These are phyloP conservation scores for Trypanosoma mega DNA, from an alignment of 208 protist genomes.

Conservation along the genomic window DNA sequence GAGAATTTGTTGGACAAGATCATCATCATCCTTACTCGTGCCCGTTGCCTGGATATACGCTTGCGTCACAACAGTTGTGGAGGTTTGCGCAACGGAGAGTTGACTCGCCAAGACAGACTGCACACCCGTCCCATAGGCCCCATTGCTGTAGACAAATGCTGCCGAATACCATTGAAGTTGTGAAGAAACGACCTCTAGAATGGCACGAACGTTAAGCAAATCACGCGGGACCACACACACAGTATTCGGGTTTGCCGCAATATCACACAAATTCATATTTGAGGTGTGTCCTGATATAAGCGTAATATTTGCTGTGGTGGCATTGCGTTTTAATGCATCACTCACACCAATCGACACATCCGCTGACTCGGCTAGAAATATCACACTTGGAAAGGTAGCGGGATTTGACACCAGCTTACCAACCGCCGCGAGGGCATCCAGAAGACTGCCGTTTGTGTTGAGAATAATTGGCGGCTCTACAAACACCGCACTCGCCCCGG, in stretches of 20 bases:
- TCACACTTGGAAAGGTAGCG: slow-evolving; percentile 39
- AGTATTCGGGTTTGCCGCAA: slow-evolving; percentile 46
- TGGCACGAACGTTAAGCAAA: slow-evolving; percentile 58
- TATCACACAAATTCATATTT: slow-evolving; percentile 63
- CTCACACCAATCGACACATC: slow-evolving; percentile 61
- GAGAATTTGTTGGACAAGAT: slow-evolving; percentile 40
- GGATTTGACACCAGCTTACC: slow-evolving; percentile 34
- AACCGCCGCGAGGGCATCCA: slow-evolving; percentile 55
- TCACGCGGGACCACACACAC: slow-evolving; percentile 82
- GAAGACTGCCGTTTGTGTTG: slow-evolving; percentile 55
- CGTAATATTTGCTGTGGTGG: slow-evolving; percentile 37
- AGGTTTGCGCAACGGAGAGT: slow-evolving; percentile 40
- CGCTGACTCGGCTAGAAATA: slow-evolving; percentile 70
- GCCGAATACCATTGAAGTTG: slow-evolving; percentile 73
- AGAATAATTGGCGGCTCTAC: slow-evolving; percentile 35
- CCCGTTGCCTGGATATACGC: slow-evolving; percentile 47
- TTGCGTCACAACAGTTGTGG: slow-evolving; percentile 68
- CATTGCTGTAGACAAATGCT: slow-evolving; percentile 60
- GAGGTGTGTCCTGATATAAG: slow-evolving; percentile 66
- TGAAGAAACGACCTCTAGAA: slow-evolving; percentile 63
- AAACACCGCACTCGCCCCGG: slow-evolving; percentile 30
- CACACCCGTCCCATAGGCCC: slow-evolving; percentile 60
- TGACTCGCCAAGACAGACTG: slow-evolving; percentile 38
- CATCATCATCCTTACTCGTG: slow-evolving; percentile 51
- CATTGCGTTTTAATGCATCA: slow-evolving; percentile 57